Percentiles rank a stretch among this genome's conserved stretches.
These are phyloP conservation scores for Kitagawia praeruptora DNA, from an alignment of 129 eudicot species.

Conservation along the genomic window DNA sequence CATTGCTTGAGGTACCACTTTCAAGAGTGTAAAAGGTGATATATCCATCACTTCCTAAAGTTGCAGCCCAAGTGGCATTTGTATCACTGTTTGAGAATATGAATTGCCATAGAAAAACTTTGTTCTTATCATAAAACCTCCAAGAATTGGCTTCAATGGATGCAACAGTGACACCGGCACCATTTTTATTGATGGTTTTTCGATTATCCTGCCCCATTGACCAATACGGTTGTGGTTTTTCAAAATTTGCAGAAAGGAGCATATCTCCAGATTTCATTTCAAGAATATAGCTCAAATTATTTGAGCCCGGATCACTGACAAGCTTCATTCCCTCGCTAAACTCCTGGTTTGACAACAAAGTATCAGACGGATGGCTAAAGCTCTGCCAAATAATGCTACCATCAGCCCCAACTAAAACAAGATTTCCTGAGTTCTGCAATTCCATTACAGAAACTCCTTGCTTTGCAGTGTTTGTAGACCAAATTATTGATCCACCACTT, in stretches of 20 bases:
- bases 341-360: conserved; percentile 60
- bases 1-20: conserved; percentile 15
- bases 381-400: conserved; percentile 69
- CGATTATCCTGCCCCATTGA: conserved; percentile 58
- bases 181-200: conserved; percentile 45
- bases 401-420: conserved; percentile 46
- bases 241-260: conserved; percentile 49
- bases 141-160: conserved; percentile 62
- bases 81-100: conserved; percentile 33
- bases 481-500: conserved; percentile 36
- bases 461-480: conserved; percentile 57
- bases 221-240: conserved; percentile 75
- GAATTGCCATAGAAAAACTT: conserved; percentile 57
- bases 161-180: conserved; percentile 36
- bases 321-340: conserved; percentile 67
- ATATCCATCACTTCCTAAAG: conserved; percentile 57
- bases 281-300: conserved; percentile 53
- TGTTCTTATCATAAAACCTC: conserved; percentile 58
- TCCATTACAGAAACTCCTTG: conserved; percentile 55
- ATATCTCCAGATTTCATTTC: conserved; percentile 51
- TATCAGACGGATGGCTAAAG: conserved; percentile 59
- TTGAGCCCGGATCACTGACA: conserved; percentile 30
- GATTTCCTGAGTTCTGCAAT: conserved; percentile 68
- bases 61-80: conserved; percentile 62
- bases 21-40: conserved; percentile 46